Evolutionary conservation across 2,329 filamentous ascomycete species (phyloP), one percentile per base, ranked within the genome.

Genomic region (Myriosclerotinia curreyana): DNA sequence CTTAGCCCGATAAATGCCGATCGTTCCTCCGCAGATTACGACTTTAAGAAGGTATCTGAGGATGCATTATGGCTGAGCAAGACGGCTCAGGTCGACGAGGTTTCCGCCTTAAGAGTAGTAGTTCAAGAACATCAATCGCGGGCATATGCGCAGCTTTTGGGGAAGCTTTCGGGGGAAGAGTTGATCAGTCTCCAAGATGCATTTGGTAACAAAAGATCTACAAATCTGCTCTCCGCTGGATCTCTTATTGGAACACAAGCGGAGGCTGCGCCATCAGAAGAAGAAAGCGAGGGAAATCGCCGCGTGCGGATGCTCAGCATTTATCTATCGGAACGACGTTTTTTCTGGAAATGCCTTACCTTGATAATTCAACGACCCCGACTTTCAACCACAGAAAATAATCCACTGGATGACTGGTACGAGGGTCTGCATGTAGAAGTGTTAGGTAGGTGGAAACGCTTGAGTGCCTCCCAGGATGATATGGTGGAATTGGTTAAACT

Each of bases 51-150:
- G 72, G 86, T 98, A 75, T 96, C 96, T 78, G 84, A 86, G 54
- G 93, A 98, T 79, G 85, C 92, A 42, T 75, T 89, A 69, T 98
- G 93, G 92, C 80, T 99, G 67, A 93, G 91, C 76, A 86, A 89
- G 71, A 86, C 88, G 72, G 86, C 87, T 59, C 82, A 85, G 52
- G 86, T 97, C 69, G 92, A 95, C 75, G 87, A 97, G 75, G 80
- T 95, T 51, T 85, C 88, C 15, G 92, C 94, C 34, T 80, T 99
- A 71, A 86, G 95, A 66, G 81, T 96, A 51, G 88, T 88, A 3
- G 79, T 96, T 8, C 78, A 95, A 53, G 95, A 98, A 81, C 90
- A 89, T 81, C 94, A 98, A 77, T 85, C 84, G 68, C 86, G 92
- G 44, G 80, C 92, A n/a, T 81, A 85, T n/a, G 81, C 82, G 53